phyloP scores from a whole-genome alignment of 441 rosid species.

The Metrosideros polymorpha region DNA sequence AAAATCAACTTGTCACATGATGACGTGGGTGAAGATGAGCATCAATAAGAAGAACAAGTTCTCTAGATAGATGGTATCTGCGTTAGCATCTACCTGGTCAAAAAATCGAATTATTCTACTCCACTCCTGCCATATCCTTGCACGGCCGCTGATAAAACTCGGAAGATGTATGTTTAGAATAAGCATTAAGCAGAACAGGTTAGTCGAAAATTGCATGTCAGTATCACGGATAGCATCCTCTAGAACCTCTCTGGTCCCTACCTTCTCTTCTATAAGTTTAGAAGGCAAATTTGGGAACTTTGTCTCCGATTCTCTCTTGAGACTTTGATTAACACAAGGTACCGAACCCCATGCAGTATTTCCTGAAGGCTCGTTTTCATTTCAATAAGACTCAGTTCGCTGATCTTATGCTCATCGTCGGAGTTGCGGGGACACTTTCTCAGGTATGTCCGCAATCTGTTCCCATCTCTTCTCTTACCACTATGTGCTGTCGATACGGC shows the following conservation, averaged over 20 bases:
- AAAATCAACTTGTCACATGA: background rate
- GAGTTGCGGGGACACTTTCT: slow-evolving; percentile 41
- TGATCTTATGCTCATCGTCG: slow-evolving; percentile 46
- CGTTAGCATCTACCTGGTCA: background rate
- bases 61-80: background rate
- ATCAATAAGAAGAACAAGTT: background rate
- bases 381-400: slow-evolving; percentile 80
- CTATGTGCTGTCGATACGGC: background rate
- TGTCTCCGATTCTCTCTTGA: background rate
- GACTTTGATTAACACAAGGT: background rate
- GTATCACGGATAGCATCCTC: background rate
- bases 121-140: background rate
- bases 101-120: background rate
- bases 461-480: background rate
- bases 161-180: background rate
- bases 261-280: background rate
- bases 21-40: background rate
- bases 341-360: slow-evolving; percentile 42
- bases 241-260: background rate
- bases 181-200: background rate
- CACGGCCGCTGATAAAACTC: background rate
- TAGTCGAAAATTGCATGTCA: background rate
- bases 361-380: slow-evolving; percentile 80
- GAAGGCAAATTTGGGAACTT: background rate
- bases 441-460: slow-evolving; percentile 31